These are phyloP conservation scores for Botrytis tulipae DNA, from an alignment of 2,329 filamentous ascomycete genomes.

Conservation along the genomic window DNA sequence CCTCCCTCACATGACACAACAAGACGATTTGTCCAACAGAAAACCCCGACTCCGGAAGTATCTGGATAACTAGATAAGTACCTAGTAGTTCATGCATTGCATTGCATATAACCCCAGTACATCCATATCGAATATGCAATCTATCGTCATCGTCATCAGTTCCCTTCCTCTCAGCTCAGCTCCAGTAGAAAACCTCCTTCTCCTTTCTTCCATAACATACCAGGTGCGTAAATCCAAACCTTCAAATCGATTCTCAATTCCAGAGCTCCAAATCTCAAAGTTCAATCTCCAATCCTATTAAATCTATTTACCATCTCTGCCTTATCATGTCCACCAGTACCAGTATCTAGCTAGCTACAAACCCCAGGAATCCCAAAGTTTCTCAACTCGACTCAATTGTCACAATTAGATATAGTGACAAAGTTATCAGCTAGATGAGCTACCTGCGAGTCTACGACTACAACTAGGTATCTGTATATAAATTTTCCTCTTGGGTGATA, in stretches of 20 bases:
- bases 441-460: not conserved
- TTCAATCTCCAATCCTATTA: not conserved
- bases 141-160: not conserved
- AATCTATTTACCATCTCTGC: fast-evolving
- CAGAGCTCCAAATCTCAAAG: not conserved
- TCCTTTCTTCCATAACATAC: not conserved
- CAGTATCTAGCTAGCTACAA: no score
- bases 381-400: not conserved
- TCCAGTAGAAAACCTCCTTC: no score
- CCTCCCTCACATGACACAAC: not conserved
- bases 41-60: no score
- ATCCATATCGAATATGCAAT: not conserved
- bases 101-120: not conserved
- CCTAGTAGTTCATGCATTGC: not conserved
- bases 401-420: not conserved
- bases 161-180: no score
- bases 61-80: not conserved
- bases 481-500: no score
- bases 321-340: not conserved
- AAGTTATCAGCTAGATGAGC: not conserved
- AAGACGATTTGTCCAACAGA: not conserved
- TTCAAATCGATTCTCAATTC: not conserved
- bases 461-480: not conserved
- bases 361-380: no score
- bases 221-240: fast-evolving